Evolutionary conservation across 352 stramenopile genomes (phyloP).

Genomic region (Phytopythium aichiense): DNA sequence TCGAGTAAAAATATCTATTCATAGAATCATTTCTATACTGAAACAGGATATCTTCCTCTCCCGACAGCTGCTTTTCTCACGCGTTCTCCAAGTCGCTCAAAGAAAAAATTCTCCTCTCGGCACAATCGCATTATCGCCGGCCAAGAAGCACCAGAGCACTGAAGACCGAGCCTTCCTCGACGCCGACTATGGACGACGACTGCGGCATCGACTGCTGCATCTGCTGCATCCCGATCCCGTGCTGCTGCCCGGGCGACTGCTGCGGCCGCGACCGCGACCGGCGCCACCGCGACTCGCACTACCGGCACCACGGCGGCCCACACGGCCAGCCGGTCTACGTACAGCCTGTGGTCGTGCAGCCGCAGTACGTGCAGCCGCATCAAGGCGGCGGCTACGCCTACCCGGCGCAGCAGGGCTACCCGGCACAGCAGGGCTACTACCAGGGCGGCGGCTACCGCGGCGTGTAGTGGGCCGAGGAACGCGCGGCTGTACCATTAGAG

Average conservation of each 20-base stretch:
- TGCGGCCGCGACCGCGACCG: conserved; percentile 8
- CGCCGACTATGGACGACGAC: background rate
- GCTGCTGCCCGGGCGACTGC: conserved; percentile 4
- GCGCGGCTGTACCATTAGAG: background rate
- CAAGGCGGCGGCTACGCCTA: background rate
- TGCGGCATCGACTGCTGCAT: conserved; percentile 9
- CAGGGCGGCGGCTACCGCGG: conserved; percentile 2
- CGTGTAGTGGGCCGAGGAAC: background rate
- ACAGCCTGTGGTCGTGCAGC: conserved; percentile 8
- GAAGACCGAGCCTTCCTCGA: too few species aligned
- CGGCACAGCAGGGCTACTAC: conserved; percentile 1
- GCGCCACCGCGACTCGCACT: background rate
- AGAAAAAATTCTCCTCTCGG: background rate
- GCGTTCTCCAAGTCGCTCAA: background rate
- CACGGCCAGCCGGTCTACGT: conserved; percentile 7
- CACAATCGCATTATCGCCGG: background rate
- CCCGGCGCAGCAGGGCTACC: conserved; percentile 3
- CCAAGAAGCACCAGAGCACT: background rate
- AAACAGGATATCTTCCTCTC: too few species aligned
- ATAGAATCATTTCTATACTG: too few species aligned
- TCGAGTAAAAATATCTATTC: too few species aligned
- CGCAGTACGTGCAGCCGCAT: conserved; percentile 3
- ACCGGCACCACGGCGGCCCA: background rate
- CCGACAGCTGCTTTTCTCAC: too few species aligned
- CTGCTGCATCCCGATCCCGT: conserved; percentile 10